These are phyloP conservation scores for Gracilaria caudata DNA, from an alignment of 23 red algal genomes.

Conservation along the genomic window DNA sequence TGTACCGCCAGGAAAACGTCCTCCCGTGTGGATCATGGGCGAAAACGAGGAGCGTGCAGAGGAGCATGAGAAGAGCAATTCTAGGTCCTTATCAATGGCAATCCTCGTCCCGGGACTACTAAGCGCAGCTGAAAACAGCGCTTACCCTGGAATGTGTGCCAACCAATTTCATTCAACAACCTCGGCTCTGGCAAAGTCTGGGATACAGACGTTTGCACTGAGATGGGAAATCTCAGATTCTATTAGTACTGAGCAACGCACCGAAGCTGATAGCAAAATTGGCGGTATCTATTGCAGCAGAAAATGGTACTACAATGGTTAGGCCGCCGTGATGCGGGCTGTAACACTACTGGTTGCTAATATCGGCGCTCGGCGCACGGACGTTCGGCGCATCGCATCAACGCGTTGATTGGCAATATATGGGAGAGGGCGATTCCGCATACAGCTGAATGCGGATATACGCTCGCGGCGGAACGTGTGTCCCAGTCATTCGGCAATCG, in stretches of 20 bases:
- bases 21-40: conserved; percentile 65
- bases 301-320: conserved; percentile 55
- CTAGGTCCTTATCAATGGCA: conserved; percentile 55
- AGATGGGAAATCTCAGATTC: conserved; percentile 60
- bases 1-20: conserved; percentile 49
- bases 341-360: conserved; percentile 60
- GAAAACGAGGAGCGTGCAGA: conserved; percentile 49
- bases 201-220: conserved; percentile 60
- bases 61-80: conserved; percentile 31
- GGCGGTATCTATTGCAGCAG: conserved; percentile 59
- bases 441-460: conserved; percentile 53
- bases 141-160: conserved; percentile 65
- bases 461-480: conserved; percentile 68
- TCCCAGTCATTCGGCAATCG: conserved; percentile 69
- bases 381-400: no score
- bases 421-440: conserved; percentile 58
- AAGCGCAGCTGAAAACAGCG: conserved; percentile 28
- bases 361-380: conserved; percentile 45
- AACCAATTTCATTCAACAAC: conserved; percentile 49
- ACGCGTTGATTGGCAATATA: conserved; percentile 72
- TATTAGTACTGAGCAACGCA: conserved; percentile 68
- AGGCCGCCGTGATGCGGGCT: conserved; percentile 47
- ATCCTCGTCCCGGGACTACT: conserved; percentile 67
- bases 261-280: conserved; percentile 46
- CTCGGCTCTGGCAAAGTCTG: conserved; percentile 8